Evolutionary conservation across 805 yeast genomes (phyloP).

Genomic region (Ogataea corticis): DNA sequence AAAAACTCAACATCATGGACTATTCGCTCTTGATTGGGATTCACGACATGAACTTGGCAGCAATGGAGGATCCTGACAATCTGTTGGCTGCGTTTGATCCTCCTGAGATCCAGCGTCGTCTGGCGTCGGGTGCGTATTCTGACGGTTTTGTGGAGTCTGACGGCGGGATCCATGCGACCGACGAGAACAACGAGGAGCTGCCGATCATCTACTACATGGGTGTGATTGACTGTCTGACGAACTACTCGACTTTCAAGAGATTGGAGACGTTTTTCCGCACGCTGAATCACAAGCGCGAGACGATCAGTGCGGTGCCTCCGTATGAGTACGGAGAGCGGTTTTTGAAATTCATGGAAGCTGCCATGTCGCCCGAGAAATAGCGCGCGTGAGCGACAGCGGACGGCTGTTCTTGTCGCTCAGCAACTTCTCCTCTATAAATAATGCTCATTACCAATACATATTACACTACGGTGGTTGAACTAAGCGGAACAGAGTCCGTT

Average conservation of each 20-base stretch:
- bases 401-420: too few species aligned
- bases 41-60: conserved; percentile 70
- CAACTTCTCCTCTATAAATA: too few species aligned
- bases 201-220: conserved; percentile 85
- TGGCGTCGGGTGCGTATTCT: conserved; percentile 16
- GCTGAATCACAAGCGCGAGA: conserved; percentile 62
- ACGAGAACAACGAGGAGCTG: conserved; percentile 58
- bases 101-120: conserved; percentile 20
- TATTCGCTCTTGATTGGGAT: conserved; percentile 88
- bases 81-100: conserved; percentile 27
- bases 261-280: conserved; percentile 87
- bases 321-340: conserved; percentile 87
- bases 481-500: background rate
- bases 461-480: too few species aligned
- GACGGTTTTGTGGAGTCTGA: conserved; percentile 38
- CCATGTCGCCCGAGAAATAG: conserved; percentile 11
- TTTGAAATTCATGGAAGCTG: conserved; percentile 56
- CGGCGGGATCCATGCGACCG: conserved; percentile 82
- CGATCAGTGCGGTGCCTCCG: conserved; percentile 90
- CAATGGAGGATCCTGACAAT: conserved; percentile 31
- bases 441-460: too few species aligned
- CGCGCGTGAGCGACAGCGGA: background rate
- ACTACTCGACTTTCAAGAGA: conserved; percentile 69
- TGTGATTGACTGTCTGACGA: conserved; percentile 89
- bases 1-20: conserved; percentile 88